Evolutionary conservation across 352 stramenopile genomes (phyloP).

Genomic region (Pythium brassicae): DNA sequence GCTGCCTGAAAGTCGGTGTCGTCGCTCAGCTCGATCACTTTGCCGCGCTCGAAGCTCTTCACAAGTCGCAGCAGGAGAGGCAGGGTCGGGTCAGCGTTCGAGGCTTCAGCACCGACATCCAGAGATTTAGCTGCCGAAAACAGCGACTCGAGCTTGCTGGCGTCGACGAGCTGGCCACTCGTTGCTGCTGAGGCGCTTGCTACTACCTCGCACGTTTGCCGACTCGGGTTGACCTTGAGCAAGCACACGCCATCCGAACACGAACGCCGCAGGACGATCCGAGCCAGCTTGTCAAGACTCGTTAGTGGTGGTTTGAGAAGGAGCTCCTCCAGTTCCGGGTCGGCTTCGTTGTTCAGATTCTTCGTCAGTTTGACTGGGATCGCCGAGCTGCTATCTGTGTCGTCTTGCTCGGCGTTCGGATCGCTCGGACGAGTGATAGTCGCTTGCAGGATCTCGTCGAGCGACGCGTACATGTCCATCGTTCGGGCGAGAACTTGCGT

Average conservation of each 20-base stretch:
- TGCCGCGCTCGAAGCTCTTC: slow-evolving; percentile 26
- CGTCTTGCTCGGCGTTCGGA: background rate
- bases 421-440: slow-evolving; percentile 13
- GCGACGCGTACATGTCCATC: slow-evolving; percentile 20
- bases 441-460: slow-evolving; percentile 37
- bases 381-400: slow-evolving; percentile 9
- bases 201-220: slow-evolving; percentile 32
- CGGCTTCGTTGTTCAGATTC: slow-evolving; percentile 16
- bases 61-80: slow-evolving; percentile 34
- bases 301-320: slow-evolving; percentile 25
- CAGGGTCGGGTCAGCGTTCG: background rate
- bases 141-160: slow-evolving; percentile 8
- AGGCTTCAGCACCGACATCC: background rate
- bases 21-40: slow-evolving; percentile 35
- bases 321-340: slow-evolving; percentile 23
- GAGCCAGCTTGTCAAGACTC: slow-evolving; percentile 26
- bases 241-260: slow-evolving; percentile 38
- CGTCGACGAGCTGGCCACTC: slow-evolving; percentile 2
- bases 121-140: slow-evolving; percentile 2
- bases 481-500: slow-evolving; percentile 30
- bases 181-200: slow-evolving; percentile 12
- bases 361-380: slow-evolving; percentile 8
- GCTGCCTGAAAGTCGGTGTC: slow-evolving; percentile 23
- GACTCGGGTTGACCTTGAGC: slow-evolving; percentile 39
- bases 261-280: slow-evolving; percentile 20